Percentiles rank a stretch among this genome's conserved stretches.
phyloP scores from a whole-genome alignment of 352 stramenopile genomes.

The Pythium scleroteichum region DNA sequence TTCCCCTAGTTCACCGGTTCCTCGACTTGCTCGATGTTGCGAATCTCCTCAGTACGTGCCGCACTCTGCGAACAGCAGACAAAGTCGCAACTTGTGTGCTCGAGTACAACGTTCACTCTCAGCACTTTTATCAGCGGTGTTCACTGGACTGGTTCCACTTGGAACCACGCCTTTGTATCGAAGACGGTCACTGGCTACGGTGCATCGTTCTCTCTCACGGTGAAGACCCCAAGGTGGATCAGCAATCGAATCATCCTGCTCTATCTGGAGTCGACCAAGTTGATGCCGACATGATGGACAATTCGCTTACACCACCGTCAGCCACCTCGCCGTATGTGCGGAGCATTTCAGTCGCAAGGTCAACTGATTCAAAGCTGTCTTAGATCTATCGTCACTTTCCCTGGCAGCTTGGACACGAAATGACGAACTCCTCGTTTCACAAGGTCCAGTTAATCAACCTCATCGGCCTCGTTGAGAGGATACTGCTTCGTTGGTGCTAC shows the following conservation, averaged over 20 bases:
- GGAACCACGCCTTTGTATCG: conserved; percentile 1
- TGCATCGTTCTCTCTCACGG: neutral
- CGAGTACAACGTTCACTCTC: conserved; percentile 5
- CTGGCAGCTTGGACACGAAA: neutral
- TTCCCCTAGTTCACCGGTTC: neutral
- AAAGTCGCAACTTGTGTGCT: neutral
- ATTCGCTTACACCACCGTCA: neutral
- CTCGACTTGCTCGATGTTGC: conserved; percentile 4
- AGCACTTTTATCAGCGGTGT: conserved; percentile 10
- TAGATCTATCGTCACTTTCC: neutral
- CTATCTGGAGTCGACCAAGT: no score
- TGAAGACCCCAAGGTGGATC: neutral
- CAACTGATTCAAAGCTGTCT: neutral
- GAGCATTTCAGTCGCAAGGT: neutral
- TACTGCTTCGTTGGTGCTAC: conserved; percentile 9
- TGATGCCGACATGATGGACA: conserved; percentile 1
- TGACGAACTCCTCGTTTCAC: neutral
- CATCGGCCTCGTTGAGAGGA: neutral
- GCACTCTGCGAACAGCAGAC: neutral
- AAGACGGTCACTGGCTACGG: conserved; percentile 5
- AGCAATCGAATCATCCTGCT: no score
- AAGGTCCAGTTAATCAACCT: neutral
- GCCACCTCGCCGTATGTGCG: neutral
- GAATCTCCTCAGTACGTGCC: neutral
- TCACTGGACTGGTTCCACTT: conserved; percentile 10